Conservation (phyloP, 2,329 filamentous ascomycete species). For the Botryotinia narcissicola region DNA sequence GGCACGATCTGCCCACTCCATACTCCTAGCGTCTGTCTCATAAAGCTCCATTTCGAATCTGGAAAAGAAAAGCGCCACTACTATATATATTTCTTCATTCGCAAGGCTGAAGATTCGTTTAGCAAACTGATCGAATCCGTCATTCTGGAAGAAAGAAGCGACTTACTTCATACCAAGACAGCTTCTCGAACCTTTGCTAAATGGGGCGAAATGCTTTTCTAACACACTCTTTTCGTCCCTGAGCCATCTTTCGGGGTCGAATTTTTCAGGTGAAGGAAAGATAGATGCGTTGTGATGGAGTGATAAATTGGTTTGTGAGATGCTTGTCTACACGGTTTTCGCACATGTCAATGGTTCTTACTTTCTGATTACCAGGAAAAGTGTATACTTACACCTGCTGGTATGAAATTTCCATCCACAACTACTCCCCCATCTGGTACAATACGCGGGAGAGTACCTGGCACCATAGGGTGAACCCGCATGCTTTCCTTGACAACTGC, state of each 20-base stretch:
- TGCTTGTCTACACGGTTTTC: background rate
- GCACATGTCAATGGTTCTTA: background rate
- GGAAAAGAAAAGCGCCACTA: background rate
- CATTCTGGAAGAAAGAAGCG: background rate
- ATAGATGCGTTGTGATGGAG: background rate
- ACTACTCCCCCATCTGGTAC: background rate
- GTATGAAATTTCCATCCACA: background rate
- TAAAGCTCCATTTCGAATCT: constrained; percentile 9
- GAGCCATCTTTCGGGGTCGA: constrained; percentile 5
- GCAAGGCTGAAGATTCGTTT: background rate
- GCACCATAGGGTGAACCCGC: background rate
- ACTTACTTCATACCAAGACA: constrained; percentile 11
- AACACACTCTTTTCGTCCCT: background rate
- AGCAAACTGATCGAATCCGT: background rate
- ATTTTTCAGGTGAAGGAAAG: background rate
- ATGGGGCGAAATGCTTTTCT: background rate
- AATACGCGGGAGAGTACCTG: background rate
- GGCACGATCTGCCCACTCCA: constrained; percentile 4
- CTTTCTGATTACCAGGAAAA: background rate
- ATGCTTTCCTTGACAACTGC: constrained; percentile 3
- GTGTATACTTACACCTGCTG: background rate
- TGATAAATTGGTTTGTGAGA: background rate
- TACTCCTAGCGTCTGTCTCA: background rate
- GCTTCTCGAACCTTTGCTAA: background rate
- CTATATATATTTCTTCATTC: background rate